Evolutionary conservation across 2,329 filamentous ascomycete species (phyloP), one percentile per base, ranked within the genome.

Genomic region (Botrytis medusae): DNA sequence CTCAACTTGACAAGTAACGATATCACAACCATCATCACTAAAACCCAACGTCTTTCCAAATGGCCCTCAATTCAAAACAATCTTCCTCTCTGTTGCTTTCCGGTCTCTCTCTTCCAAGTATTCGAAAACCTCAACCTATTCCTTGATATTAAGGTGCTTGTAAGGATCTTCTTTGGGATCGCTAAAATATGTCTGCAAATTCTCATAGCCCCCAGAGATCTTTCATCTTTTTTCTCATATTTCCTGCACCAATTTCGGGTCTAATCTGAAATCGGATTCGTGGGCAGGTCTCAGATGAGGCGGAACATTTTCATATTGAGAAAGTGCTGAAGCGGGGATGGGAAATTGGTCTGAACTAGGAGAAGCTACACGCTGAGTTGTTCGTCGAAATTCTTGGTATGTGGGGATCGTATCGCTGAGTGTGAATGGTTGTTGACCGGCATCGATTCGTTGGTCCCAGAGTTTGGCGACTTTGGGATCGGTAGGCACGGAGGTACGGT

Each of bases 351-450:
- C 48, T 14, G 65, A 57, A 10, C 18, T 10, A 10, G 48, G 65
- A 16, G 34, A 40, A 29, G 42, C 34, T 12, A 68, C 64, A 29
- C 25, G 34, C 18, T 29, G 46, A n/a, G 46, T 57, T 42, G 25
- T 68, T 57, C 20, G 48, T 14, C 48, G 46, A 16, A 68, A 68
- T 57, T 68, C 65, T 54, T 68, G 65, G 6, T 68, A 68, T 14
- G 48, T 68, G 34, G 25, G 65, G 2, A 42, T 57, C 29, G 1
- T 29, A 32, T 42, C 34, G 34, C 9, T 32, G 25, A 34, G 18
- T 32, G n/a, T 40, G 34, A 40, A 68, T n/a, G 34, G n/a, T 42
- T 32, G 65, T 29, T 29, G 48, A 42, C 64, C 34, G 46, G 64
- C 34, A 9, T 40, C 40, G 2, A 57, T 57, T 68, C 25, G 34